Conservation (phyloP, 2,329 filamentous ascomycete species). For the Neonectria punicea region DNA sequence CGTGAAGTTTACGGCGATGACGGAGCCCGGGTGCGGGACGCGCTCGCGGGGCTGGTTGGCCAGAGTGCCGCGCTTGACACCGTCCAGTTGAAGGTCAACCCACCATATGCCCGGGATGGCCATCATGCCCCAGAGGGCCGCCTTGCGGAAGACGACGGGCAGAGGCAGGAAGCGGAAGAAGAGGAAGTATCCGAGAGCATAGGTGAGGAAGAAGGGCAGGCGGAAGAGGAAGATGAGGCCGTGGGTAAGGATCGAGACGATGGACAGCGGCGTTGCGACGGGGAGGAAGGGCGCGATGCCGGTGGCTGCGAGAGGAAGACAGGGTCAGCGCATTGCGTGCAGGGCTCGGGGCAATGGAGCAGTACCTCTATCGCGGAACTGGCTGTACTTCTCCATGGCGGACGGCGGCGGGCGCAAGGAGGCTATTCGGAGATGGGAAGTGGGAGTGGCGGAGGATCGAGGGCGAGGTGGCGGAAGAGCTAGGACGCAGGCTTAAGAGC, state of each 20-base stretch:
- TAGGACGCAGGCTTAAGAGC: conserved; percentile 20
- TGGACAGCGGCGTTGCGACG: conserved; percentile 71
- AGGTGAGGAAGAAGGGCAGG: conserved; percentile 78
- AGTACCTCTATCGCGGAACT: conserved; percentile 88
- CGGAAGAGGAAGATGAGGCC: conserved; percentile 82
- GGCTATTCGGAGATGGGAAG: conserved; percentile 16
- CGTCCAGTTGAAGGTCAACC: conserved; percentile 98
- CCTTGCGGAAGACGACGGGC: conserved; percentile 75
- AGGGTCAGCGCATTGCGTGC: conserved; percentile 23
- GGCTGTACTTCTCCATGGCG: conserved; percentile 92
- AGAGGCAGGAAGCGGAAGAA: conserved; percentile 84
- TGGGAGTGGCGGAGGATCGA: conserved; percentile 17
- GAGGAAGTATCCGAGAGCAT: conserved; percentile 78
- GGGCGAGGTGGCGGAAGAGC: conserved; percentile 16
- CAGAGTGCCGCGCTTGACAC: conserved; percentile 90
- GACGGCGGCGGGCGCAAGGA: background rate
- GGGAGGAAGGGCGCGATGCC: conserved; percentile 97
- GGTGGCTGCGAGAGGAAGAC: conserved; percentile 69
- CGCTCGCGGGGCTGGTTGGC: conserved; percentile 77
- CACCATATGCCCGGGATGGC: conserved; percentile 95
- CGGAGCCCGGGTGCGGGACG: conserved; percentile 79
- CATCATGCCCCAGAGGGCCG: conserved; percentile 87
- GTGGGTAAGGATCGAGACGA: conserved; percentile 72
- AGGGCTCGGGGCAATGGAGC: accelerated
- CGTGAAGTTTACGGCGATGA: conserved; percentile 92